Evolutionary conservation across 75 land plant species (phyloP), one percentile per base, ranked within the genome.

Genomic region (Ceratopteris richardii): DNA sequence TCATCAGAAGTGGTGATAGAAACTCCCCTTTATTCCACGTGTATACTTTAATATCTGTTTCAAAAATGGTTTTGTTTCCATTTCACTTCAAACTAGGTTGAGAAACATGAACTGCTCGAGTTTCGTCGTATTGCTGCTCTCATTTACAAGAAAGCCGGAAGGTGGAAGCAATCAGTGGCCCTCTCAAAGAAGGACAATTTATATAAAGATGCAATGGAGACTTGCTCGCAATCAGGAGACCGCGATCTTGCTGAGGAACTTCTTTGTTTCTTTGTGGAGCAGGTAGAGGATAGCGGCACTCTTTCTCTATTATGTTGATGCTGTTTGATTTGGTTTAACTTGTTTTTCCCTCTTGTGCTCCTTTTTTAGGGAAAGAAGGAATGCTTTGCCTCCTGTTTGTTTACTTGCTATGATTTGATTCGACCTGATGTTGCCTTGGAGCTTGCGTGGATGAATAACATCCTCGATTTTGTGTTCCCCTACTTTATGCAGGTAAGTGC

Each of bases 201-300:
- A 44, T 94, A 86, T 76, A 89, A 86, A 69, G 98, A 89, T 73
- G 98, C 98, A 7, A 94, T 94, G 98, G 98, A 94, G 60, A 94
- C 98, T 28, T 56, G 69, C 56, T 94, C 96, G 2, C 98, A 94
- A 54, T 89, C 96, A 39, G 98, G 98, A 36, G 88, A 89, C 30
- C 96, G 91, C 44, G 98, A 94, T 40, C 98, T 89, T 63, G 79
- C 90, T 0, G 96, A 94, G 65, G 98, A 95, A 54, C 75, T 94
- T 68, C 85, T 94, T 39, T 78, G 85, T 26, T 90, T 83, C 68
- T 94, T 94, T 70, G 85, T 92, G 64, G 98, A 94, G 29, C 72
- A 93, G 91, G 98, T 89, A 17, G 19, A 57, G 20, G 9, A 39
- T 19, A 2, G 19, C 7, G 9, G 37, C 37, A n/a, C n/a, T n/a